These are phyloP conservation scores for Fusarium sp. DNA, from an alignment of 2,329 filamentous ascomycete species.

Conservation along the genomic window DNA sequence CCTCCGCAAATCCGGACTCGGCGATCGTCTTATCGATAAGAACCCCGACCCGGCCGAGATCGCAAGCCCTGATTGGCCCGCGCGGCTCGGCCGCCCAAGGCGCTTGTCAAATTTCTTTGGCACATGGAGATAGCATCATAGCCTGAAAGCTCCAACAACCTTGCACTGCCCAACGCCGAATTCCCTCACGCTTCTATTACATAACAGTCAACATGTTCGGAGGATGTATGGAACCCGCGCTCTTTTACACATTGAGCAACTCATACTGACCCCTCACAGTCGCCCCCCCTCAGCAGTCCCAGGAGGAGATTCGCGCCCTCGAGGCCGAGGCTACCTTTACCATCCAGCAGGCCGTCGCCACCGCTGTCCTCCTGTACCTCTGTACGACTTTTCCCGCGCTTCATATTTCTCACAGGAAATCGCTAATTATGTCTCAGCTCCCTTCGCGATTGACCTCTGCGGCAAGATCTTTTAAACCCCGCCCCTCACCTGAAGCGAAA, in stretches of 20 bases:
- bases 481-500: conserved; percentile 1
- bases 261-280: conserved; percentile 56
- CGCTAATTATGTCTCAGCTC: conserved; percentile 56
- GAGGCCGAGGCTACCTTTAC: conserved; percentile 76
- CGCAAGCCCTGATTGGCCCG: conserved; percentile 22
- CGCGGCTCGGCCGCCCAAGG: conserved; percentile 14
- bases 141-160: conserved; percentile 16
- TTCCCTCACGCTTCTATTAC: neutral
- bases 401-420: neutral
- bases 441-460: conserved; percentile 68
- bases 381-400: conserved; percentile 65
- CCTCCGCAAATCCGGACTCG: neutral
- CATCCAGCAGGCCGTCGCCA: conserved; percentile 74
- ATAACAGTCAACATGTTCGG: conserved; percentile 67
- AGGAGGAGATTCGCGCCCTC: conserved; percentile 76
- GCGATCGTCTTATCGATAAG: conserved; percentile 36
- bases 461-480: conserved; percentile 57
- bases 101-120: conserved; percentile 41
- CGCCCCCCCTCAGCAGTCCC: conserved; percentile 75
- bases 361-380: conserved; percentile 78
- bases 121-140: conserved; percentile 46
- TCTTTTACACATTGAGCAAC: neutral
- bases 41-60: conserved; percentile 35
- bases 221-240: conserved; percentile 63
- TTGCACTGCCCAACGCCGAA: conserved; percentile 12